A percentile compares a stretch with the other conserved stretches of the same genome.
phyloP scores from a whole-genome alignment of 1,139 yeast species.

The Geotrichum restrictum region DNA sequence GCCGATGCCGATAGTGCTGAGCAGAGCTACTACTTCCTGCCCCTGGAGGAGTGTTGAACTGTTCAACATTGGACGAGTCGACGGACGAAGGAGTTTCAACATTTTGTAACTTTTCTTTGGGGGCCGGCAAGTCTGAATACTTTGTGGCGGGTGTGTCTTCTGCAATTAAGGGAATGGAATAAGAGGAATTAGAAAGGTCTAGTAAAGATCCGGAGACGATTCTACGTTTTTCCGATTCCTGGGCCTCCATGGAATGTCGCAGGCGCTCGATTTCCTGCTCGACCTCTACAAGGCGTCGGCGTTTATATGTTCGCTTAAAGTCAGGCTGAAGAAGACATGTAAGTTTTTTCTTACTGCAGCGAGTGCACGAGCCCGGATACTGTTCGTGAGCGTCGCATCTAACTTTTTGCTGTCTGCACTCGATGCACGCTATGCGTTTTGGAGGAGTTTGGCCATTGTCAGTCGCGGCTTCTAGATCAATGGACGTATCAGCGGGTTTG shows the following conservation, averaged over 20 bases:
- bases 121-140: conserved; percentile 17
- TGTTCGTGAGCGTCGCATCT: conserved; percentile 80
- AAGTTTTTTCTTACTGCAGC: conserved; percentile 68
- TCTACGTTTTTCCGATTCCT: conserved; percentile 25
- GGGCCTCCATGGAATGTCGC: conserved; percentile 50
- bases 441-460: not conserved
- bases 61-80: conserved; percentile 8
- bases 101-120: not conserved
- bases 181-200: conserved; percentile 14
- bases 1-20: conserved; percentile 2
- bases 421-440: conserved; percentile 84
- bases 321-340: conserved; percentile 72
- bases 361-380: conserved; percentile 75
- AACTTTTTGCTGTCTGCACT: conserved; percentile 91
- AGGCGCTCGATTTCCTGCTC: conserved; percentile 73
- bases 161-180: conserved; percentile 11
- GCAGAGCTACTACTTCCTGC: conserved; percentile 10
- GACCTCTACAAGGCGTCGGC: conserved; percentile 71
- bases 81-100: conserved; percentile 14
- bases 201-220: conserved; percentile 23
- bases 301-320: conserved; percentile 81
- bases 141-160: conserved; percentile 13
- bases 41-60: conserved; percentile 7
- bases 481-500: not conserved
- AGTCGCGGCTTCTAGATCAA: not conserved